Base-by-base conservation (phyloP, 495 filamentous ascomycete species). In the Hypoxylon fuscum region DNA sequence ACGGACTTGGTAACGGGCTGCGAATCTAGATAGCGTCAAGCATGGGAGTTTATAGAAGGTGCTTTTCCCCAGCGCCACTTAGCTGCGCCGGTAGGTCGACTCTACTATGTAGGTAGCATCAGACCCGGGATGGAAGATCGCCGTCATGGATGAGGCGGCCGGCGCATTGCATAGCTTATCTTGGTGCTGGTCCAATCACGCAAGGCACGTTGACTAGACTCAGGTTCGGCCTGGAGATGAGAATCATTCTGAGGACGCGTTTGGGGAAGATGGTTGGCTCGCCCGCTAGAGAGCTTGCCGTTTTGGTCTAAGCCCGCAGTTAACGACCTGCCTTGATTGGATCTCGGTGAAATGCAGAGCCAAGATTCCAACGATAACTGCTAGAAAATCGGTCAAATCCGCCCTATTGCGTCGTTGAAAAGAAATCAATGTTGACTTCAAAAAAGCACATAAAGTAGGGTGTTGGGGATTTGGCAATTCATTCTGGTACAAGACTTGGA, bases 241-340 rank as follows among this genome's bases (percentile, higher is more conserved):
- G 49, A 27, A 27, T 10, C 17, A 14, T 42, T 49, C 49, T 48
- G 49, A 40, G 31, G 18, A 18, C 35, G 9, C 29, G 11, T 15
- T 55, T 49, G 37, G 37, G 31, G 55, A 55, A 32, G 44, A 44
- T 59, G 55, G 62, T 65, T 60, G 62, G 62, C 38, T 49, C 43
- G 21, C 20, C 34, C 37, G 27, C n/a, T 12, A 14, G 12, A 47
- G 18, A 59, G 50, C 47, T 65, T 65, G 55, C 55, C 48, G n/a
- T 46, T 55, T 59, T 54, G 10, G 50, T 59, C 43, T 46, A 59
- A 43, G 12, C 42, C 62, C 43, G 31, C 21, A 27, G 59, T 45
- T 41, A 21, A 32, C 51, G 37, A 66, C 63, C 63, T 66, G 55
- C 63, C 63, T 62, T 62, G 47, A 62, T 58, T 45, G 57, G 63